A percentile compares a stretch with the other conserved stretches of the same genome.
Evolutionary conservation across 2,329 filamentous ascomycete genomes (phyloP).

Genomic region (Clathrospora elynae): DNA sequence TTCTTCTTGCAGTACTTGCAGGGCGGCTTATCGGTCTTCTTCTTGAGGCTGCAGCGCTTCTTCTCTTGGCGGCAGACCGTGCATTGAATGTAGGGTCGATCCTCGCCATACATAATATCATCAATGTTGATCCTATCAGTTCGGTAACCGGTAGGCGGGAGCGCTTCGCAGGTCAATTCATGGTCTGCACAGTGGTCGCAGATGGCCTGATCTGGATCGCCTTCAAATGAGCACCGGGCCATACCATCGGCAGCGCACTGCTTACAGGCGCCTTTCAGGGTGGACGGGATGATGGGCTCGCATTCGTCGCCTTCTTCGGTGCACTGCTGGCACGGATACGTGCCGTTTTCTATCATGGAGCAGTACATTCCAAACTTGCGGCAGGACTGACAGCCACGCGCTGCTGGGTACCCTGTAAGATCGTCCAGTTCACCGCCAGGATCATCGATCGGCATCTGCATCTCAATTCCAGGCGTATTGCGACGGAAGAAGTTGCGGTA

Average conservation of each 20-base stretch:
- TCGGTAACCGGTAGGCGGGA: constrained; percentile 25
- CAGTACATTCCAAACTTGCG: constrained; percentile 26
- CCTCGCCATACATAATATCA: constrained; percentile 22
- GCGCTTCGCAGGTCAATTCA: constrained; percentile 19
- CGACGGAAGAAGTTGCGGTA: constrained; percentile 10
- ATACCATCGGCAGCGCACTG: constrained; percentile 22
- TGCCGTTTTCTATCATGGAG: constrained; percentile 35
- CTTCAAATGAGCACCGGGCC: constrained; percentile 31
- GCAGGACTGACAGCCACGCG: constrained; percentile 46
- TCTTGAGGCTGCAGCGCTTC: constrained; percentile 41
- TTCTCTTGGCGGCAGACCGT: constrained; percentile 37
- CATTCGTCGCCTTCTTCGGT: constrained; percentile 32
- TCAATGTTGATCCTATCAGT: constrained; percentile 27
- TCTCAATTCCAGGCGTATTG: constrained; percentile 15
- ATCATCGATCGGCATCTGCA: constrained; percentile 31
- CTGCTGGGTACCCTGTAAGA: constrained; percentile 40
- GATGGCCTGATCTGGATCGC: constrained; percentile 16
- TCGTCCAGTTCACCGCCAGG: constrained; percentile 30
- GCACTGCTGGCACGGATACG: constrained; percentile 36
- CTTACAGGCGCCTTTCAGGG: constrained; percentile 42
- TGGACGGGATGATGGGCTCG: constrained; percentile 38
- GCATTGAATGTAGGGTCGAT: constrained; percentile 29
- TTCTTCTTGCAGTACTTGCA: constrained; percentile 41
- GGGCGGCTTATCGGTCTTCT: constrained; percentile 34
- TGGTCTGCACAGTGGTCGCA: constrained; percentile 28